Percentiles rank a stretch among this genome's conserved stretches.
Conservation (phyloP, 768 basidiomycete species). For the Tricholoma sp. region DNA sequence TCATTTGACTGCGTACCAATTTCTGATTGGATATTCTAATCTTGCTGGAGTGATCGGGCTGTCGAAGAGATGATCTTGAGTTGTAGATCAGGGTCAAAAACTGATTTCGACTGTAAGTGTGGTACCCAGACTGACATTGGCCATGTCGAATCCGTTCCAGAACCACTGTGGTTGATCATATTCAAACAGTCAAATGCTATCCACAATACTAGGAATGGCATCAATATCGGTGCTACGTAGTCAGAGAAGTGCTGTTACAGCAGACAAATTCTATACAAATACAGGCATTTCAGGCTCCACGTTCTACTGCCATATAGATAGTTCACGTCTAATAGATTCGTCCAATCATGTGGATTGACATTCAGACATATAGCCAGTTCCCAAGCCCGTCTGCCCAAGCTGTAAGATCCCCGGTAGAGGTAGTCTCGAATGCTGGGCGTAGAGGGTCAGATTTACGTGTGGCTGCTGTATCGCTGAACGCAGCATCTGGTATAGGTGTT, state of each 20-base stretch:
- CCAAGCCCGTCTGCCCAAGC: constrained; percentile 52
- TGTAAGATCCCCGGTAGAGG: constrained; percentile 35
- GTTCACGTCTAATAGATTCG: not conserved
- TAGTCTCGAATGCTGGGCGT: constrained; percentile 40
- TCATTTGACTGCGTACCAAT: constrained; percentile 6
- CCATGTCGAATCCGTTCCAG: constrained; percentile 1
- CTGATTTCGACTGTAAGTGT: not conserved
- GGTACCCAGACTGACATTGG: not conserved
- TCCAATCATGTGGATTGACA: not conserved
- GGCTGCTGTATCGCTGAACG: constrained; percentile 18
- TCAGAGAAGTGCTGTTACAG: not conserved
- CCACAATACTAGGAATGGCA: not conserved
- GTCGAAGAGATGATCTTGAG: constrained; percentile 11
- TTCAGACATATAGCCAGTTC: constrained; percentile 58
- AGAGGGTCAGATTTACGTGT: constrained; percentile 24
- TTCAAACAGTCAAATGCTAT: too few relatives aligned
- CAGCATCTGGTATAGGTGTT: constrained; percentile 33
- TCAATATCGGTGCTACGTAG: not conserved
- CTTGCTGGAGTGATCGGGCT: constrained; percentile 12
- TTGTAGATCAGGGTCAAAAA: constrained; percentile 19
- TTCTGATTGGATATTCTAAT: constrained; percentile 9
- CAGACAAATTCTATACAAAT: not conserved
- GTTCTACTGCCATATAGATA: not conserved
- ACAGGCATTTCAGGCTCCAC: not conserved
- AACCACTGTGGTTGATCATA: not conserved